Evolutionary conservation across 1,284 basidiomycete genomes (phyloP), one percentile per base, ranked within the genome.

Genomic region (Vanrija humicola): DNA sequence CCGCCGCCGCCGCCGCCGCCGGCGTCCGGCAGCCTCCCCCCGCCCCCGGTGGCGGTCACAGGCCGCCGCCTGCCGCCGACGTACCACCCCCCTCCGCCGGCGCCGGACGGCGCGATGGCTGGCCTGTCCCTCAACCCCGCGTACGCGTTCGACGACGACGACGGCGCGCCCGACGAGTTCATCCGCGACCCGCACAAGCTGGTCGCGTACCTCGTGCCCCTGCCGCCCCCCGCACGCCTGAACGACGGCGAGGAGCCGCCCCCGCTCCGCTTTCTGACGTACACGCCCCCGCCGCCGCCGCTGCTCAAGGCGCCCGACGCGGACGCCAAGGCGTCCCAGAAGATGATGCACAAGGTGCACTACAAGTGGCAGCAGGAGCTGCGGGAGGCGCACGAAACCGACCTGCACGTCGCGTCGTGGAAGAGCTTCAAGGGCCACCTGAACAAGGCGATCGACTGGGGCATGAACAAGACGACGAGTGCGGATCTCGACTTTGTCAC

Each of bases 171-270:
- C 1, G 58, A 54, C 50, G 53, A 50, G 38, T 63, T 53, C 58
- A 46, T 63, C 18, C 61, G 61, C 38, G 61, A 63, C 52, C 61
- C 61, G 9, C 61, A 63, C 55, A 52, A 54, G 43, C 50, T 63
- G 15, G 42, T 63, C 44, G 61, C 52, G 10, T 63, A 63, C 51
- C 42, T 63, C 29, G 50, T 63, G 15, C 61, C 61, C 26, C 60
- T 63, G 43, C 61, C 61, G 7, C 15, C 55, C 1, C 61, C 61
- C 1, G 14, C 21, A 5, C 29, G 26, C 15, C 44, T 52, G 6
- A 14, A 21, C 3, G 39, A 18, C 39, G 40, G 38, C 19, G 50
- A 45, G 25, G 29, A 48, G 3, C 19, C 48, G 5, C 55, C 61
- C 6, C 61, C 61, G 2, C 50, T 57, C 28, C 61, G 61, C 4